Base-by-base conservation (phyloP, 2,329 filamentous ascomycete genomes). In the Fusarium clavum region DNA sequence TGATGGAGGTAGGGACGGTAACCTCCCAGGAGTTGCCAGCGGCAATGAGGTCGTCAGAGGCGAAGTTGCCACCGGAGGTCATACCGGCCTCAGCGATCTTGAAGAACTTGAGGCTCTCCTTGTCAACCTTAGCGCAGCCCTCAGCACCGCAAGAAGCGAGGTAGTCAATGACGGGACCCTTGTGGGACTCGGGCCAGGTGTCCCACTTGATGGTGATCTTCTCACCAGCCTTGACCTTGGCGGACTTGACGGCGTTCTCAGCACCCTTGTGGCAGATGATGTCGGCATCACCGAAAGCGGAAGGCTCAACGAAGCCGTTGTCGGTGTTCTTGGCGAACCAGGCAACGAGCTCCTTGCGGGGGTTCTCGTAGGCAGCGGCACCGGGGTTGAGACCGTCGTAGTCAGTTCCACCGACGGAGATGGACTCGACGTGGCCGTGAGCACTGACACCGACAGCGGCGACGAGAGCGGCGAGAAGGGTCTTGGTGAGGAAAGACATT, bases 91-190 rank as follows among this genome's bases (percentile, higher is more conserved):
- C 84, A 53, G 85, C 83, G 67, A 92, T 90, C 85, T 92, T 92
- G 85, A 90, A 88, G 80, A 87, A 91, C 73, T 86, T 79, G 56
- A 91, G 83, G 12, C 79, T 76, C 9, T 79, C 79, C 80, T 88
- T 87, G 79, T 87, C 84, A 61, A 86, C 86, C 53, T 56, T 56
- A 2, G 79, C 81, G 78, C 87, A 90, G 76, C 88, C 84, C 38
- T 83, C 84, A 58, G 82, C 80, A 40, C 74, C 73, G 81, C 87
- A 89, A 74, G 84, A 82, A 66, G 90, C 90, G 40, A 91, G 81
- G 83, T 91, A 91, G 78, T 86, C 86, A 67, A 91, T 83, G 75
- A 91, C 85, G 25, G 90, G 89, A 2, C 86, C 82, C 61, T 79
- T 72, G 77, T 86, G 84, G 12, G 75, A 78, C 24, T 69, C 43